These are phyloP conservation scores for Cyberlindnera lachancei DNA, from an alignment of 805 yeast genomes.

Conservation along the genomic window DNA sequence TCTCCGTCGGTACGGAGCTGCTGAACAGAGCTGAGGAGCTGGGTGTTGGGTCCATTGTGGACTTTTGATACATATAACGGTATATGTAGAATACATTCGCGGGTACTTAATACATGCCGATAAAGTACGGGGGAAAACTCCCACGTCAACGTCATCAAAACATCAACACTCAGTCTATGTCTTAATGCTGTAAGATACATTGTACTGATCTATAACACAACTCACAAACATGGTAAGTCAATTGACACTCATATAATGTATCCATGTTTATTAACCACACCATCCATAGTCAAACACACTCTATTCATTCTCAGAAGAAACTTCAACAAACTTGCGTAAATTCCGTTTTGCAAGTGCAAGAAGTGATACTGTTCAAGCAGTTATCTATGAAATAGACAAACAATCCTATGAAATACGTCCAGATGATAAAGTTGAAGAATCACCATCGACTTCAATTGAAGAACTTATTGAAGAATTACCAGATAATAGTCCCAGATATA, in stretches of 20 bases:
- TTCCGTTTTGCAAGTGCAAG: constrained; percentile 71
- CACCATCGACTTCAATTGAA: constrained; percentile 40
- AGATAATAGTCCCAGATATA: constrained; percentile 70
- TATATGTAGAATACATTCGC: too few relatives aligned
- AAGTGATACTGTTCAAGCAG: constrained; percentile 51
- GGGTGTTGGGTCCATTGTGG: constrained; percentile 25
- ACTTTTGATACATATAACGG: too few relatives aligned
- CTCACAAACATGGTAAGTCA: not conserved
- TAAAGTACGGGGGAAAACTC: too few relatives aligned
- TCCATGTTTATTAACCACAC: not conserved
- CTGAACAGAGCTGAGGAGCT: constrained; percentile 23
- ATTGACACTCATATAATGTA: not conserved
- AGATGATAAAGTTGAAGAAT: constrained; percentile 34
- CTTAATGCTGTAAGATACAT: too few relatives aligned
- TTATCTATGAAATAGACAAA: constrained; percentile 57
- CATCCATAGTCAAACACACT: constrained; percentile 20
- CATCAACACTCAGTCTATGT: too few relatives aligned
- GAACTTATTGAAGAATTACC: constrained; percentile 73
- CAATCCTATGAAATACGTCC: constrained; percentile 41
- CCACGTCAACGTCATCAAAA: too few relatives aligned
- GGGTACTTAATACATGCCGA: too few relatives aligned
- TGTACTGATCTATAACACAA: not conserved
- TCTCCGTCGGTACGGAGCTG: constrained; percentile 41
- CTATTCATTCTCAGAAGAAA: constrained; percentile 56
- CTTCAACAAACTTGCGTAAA: constrained; percentile 53